These are phyloP conservation scores for Dictyostelium purpureum DNA, from an alignment of 78 protist genomes.

Conservation along the genomic window DNA sequence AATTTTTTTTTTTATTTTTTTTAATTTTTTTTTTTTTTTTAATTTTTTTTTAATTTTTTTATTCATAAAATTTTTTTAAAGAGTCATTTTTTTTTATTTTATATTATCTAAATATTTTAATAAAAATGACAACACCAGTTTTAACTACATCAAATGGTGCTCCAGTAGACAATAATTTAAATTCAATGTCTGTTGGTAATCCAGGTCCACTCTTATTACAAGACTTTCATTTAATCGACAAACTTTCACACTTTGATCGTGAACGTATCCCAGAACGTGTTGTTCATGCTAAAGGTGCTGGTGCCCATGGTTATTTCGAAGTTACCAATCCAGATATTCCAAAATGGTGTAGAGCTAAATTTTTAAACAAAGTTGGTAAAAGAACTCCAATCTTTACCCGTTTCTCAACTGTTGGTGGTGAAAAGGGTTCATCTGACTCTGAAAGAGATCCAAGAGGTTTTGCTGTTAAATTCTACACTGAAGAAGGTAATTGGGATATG, in stretches of 20 bases:
- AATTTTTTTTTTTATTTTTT: neutral
- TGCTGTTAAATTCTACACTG: slow-evolving; percentile 92
- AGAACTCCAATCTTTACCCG: slow-evolving; percentile 85
- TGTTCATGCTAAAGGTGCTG: slow-evolving; percentile 91
- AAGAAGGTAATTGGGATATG: slow-evolving; percentile 91
- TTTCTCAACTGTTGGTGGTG: slow-evolving; percentile 93
- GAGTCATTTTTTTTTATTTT: neutral
- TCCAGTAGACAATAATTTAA: slow-evolving; percentile 72
- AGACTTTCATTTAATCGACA: slow-evolving; percentile 81
- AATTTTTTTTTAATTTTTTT: neutral
- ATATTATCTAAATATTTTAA: neutral
- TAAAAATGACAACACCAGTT: slow-evolving; percentile 19
- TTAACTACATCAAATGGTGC: slow-evolving; percentile 73
- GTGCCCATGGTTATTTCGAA: slow-evolving; percentile 88
- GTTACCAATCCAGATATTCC: slow-evolving; percentile 61
- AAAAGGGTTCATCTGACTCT: slow-evolving; percentile 88
- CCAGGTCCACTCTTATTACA: slow-evolving; percentile 87
- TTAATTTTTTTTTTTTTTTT: neutral
- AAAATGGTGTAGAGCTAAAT: slow-evolving; percentile 75
- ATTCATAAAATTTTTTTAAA: neutral
- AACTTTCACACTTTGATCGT: slow-evolving; percentile 84
- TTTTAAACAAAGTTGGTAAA: slow-evolving; percentile 68
- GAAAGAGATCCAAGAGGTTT: slow-evolving; percentile 93
- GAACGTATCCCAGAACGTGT: slow-evolving; percentile 90
- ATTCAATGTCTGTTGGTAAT: slow-evolving; percentile 82